phyloP scores from a whole-genome alignment of 352 stramenopile species.

The Globisporangium apiculatum region DNA sequence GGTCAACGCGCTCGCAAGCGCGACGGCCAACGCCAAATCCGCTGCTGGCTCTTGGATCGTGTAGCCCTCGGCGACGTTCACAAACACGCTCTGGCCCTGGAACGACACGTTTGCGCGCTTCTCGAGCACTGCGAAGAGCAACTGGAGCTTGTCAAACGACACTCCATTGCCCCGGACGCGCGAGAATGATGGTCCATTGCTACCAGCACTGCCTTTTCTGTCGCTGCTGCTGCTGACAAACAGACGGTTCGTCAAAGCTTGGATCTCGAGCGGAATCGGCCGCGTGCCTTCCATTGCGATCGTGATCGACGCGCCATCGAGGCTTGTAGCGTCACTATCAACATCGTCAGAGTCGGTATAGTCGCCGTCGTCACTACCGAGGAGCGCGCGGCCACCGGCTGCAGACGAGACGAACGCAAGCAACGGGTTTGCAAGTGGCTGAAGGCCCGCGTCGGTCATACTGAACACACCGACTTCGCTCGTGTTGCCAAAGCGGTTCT shows the following conservation, averaged over 20 bases:
- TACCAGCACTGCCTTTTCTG: conserved; percentile 5
- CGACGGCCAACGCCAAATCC: conserved; percentile 68
- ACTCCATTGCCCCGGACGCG: conserved; percentile 72
- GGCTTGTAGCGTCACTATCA: conserved; percentile 1
- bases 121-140: conserved; percentile 95
- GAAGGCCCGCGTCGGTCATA: conserved; percentile 86
- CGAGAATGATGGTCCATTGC: conserved; percentile 25
- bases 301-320: conserved; percentile 84
- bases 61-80: conserved; percentile 83
- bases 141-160: conserved; percentile 85
- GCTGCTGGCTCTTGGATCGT: conserved; percentile 76
- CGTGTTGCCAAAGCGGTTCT: conserved; percentile 95
- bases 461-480: conserved; percentile 95
- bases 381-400: not conserved
- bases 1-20: conserved; percentile 62
- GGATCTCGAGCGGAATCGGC: conserved; percentile 92
- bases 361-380: conserved; percentile 13
- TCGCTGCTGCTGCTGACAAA: conserved; percentile 25
- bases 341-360: too few species aligned
- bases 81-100: conserved; percentile 74
- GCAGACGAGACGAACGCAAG: conserved; percentile 68
- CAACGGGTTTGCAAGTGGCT: conserved; percentile 71
- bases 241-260: conserved; percentile 84
- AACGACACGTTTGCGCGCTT: conserved; percentile 82
- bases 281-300: conserved; percentile 92